phyloP scores from a whole-genome alignment of 495 filamentous ascomycete genomes.

The Penicillium subrubescens region DNA sequence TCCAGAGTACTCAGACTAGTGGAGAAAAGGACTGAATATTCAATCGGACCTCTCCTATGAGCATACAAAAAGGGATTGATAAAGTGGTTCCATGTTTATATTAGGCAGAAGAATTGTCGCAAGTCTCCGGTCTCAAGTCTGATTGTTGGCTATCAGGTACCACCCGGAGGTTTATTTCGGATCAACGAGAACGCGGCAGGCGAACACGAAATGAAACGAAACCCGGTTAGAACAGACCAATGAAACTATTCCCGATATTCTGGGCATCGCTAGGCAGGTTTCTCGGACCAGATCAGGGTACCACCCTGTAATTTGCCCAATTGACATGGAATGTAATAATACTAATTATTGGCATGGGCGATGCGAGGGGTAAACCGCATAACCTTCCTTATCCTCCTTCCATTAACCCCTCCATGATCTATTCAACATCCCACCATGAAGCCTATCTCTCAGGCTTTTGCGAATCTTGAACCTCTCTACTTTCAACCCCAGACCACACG shows the following conservation, averaged over 20 bases:
- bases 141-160: not conserved
- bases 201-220: not conserved
- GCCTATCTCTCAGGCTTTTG: too few species aligned
- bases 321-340: too few species aligned
- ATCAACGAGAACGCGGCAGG: not conserved
- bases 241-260: slow-evolving; percentile 5
- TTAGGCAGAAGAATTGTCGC: slow-evolving; percentile 3
- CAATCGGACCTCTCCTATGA: not conserved
- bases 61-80: not conserved
- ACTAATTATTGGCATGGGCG: not conserved
- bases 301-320: not conserved
- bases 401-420: not conserved
- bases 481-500: slow-evolving; percentile 13
- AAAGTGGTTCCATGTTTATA: not conserved
- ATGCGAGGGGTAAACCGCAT: not conserved
- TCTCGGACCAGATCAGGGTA: not conserved
- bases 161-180: not conserved
- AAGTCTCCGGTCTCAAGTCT: not conserved
- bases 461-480: not conserved
- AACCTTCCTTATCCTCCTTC: not conserved
- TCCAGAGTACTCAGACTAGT: not conserved
- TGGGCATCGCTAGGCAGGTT: slow-evolving; percentile 1
- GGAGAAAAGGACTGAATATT: not conserved
- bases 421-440: not conserved
- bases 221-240: slow-evolving; percentile 8